These are phyloP conservation scores for Scleromitrula shiraiana DNA, from an alignment of 2,329 filamentous ascomycete species.

Conservation along the genomic window DNA sequence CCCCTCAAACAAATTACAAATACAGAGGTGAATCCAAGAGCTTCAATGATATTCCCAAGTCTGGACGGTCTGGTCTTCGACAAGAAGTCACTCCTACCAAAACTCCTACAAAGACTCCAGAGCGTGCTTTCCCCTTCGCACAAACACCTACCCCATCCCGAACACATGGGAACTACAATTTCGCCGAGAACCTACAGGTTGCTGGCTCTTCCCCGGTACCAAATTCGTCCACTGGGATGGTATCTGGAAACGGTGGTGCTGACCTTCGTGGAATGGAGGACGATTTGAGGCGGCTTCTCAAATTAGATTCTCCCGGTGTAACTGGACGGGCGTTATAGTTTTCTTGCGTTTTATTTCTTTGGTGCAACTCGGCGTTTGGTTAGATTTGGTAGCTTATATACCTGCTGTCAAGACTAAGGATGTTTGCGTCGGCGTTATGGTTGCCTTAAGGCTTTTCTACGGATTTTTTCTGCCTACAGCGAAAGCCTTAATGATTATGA, in stretches of 20 bases:
- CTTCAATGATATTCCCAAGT: conserved; percentile 8
- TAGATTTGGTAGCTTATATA: conserved; percentile 3
- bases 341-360: neutral
- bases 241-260: conserved; percentile 17
- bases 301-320: conserved; percentile 22
- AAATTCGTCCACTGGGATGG: conserved; percentile 13
- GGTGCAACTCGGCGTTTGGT: conserved; percentile 4
- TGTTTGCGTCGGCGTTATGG: conserved; percentile 4
- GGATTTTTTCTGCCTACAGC: conserved; percentile 3
- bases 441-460: conserved; percentile 1
- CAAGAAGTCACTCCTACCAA: conserved; percentile 28
- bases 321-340: conserved; percentile 1
- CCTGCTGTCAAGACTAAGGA: neutral
- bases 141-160: conserved; percentile 20
- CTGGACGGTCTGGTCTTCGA: conserved; percentile 27
- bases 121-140: conserved; percentile 16
- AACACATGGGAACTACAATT: conserved; percentile 13
- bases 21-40: conserved; percentile 14
- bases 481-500: conserved; percentile 7
- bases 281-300: conserved; percentile 29
- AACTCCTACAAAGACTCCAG: conserved; percentile 23
- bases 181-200: conserved; percentile 2
- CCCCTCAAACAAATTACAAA: conserved; percentile 13
- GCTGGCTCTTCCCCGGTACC: conserved; percentile 14
- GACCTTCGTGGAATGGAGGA: conserved; percentile 29